Evolutionary conservation across 2,329 filamentous ascomycete species (phyloP), one percentile per base, ranked within the genome.

Genomic region (Colletotrichum liaoningense): DNA sequence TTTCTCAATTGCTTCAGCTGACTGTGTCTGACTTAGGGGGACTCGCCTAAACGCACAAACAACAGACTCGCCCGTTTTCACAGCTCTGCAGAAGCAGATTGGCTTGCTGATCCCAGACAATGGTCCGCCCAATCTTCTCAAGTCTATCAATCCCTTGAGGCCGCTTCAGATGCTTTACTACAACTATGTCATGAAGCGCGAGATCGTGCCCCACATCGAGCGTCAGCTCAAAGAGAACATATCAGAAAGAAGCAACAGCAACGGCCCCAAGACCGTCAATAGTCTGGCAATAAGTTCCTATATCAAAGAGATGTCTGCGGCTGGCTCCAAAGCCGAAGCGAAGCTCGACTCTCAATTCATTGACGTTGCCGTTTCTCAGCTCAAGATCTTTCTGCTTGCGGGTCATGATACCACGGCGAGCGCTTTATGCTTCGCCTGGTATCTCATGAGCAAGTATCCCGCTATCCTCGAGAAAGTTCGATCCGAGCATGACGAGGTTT

Each of bases 401-500:
- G 80, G 81, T 19, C 79, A 81, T 42, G 79, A 82, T 66, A 81
- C 80, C 24, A 81, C 80, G 0, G 78, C 79, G 4, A 78, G 70
- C 9, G 77, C 78, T 4, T 65, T 81, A 1, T 78, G 77, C 9
- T 80, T 76, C n/a, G 67, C 67, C 14, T 79, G 77, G 65, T 75
- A 78, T 63, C 49, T 76, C 2, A 74, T 80, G 1, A 38, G 73
- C 59, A 74, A 74, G 24, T 70, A 81, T 71, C 79, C 80, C 0
- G 68, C 75, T 1, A 72, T 58, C 5, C 74, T 78, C 7, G 76
- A 76, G 19, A 74, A 66, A 9, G 49, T 80, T 7, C 76, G 80
- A 11, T 77, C 77, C 2, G 81, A 83, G 67, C 80, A 80, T 65
- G 78, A 82, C 62, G 79, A 80, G 4, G 82, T 91, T 19, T 85